Percentiles rank a stretch among this genome's conserved stretches.
These are phyloP conservation scores for Elsinoe necatrix DNA, from an alignment of 2,329 filamentous ascomycete genomes.

Conservation along the genomic window DNA sequence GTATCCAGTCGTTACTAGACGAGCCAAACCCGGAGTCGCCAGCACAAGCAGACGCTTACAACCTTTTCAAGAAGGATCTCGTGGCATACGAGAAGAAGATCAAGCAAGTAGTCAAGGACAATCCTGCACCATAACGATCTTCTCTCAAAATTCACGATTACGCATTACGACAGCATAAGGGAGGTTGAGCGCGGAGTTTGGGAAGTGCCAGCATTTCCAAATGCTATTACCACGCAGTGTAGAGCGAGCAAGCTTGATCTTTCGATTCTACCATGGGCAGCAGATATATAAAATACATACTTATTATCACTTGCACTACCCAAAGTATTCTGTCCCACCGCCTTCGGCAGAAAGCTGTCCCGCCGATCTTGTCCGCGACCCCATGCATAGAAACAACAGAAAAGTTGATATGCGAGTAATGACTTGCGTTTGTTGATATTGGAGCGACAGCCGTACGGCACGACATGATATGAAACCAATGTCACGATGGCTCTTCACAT, in stretches of 20 bases:
- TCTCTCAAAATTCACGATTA: neutral
- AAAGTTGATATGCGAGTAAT: neutral
- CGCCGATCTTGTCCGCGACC: neutral
- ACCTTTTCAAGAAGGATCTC: conserved; percentile 86
- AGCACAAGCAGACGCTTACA: conserved; percentile 94
- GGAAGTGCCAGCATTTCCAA: neutral
- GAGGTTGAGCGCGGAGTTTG: conserved; percentile 11
- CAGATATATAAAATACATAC: conserved; percentile 1
- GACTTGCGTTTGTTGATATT: neutral
- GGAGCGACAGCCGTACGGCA: neutral
- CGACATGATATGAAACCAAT: conserved; percentile 12
- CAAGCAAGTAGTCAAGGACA: conserved; percentile 77
- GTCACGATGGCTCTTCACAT: conserved; percentile 1
- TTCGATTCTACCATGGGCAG: neutral
- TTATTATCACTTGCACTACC: neutral
- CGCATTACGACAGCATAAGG: conserved; percentile 14
- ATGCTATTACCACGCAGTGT: neutral
- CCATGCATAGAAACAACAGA: neutral
- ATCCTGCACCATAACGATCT: conserved; percentile 58
- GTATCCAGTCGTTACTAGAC: conserved; percentile 90
- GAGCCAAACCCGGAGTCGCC: conserved; percentile 96
- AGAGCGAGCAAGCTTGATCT: neutral
- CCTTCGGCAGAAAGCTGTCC: neutral
- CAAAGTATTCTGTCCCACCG: neutral
- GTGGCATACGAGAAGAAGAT: conserved; percentile 83